phyloP scores from a whole-genome alignment of 306 rosid species.

The Astragalus membranaceus region DNA sequence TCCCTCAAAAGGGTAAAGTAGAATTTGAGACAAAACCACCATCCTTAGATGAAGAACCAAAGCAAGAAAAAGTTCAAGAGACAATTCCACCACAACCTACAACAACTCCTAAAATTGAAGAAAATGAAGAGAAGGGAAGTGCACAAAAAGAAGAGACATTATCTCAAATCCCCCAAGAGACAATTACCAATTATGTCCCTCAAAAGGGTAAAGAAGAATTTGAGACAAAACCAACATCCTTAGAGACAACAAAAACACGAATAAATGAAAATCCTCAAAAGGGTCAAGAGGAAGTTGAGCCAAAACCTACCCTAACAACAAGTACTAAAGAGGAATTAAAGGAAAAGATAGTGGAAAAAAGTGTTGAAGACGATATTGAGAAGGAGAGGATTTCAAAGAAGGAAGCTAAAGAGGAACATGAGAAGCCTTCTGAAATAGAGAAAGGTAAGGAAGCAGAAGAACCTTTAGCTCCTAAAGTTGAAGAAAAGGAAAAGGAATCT shows the following conservation, averaged over 20 bases:
- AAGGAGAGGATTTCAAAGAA: conserved; percentile 1
- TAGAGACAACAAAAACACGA: background rate
- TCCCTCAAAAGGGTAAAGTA: conserved; percentile 15
- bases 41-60: background rate
- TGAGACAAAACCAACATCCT: conserved; percentile 8
- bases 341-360: background rate
- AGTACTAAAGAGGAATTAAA: background rate
- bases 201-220: conserved; percentile 19
- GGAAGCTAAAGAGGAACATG: background rate
- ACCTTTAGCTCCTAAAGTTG: conserved; percentile 1
- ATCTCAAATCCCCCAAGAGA: conserved; percentile 2
- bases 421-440: conserved; percentile 2
- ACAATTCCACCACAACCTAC: conserved; percentile 7
- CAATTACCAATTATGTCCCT: background rate
- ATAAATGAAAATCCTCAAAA: background rate
- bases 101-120: background rate
- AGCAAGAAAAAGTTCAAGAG: background rate
- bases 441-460: conserved; percentile 18
- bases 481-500: conserved; percentile 9
- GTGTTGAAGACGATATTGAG: background rate
- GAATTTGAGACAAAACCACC: conserved; percentile 17
- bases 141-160: conserved; percentile 1
- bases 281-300: background rate
- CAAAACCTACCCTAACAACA: background rate
- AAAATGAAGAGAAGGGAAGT: conserved; percentile 8